These are phyloP conservation scores for Diaporthe helianthi DNA, from an alignment of 2,329 filamentous ascomycete genomes.

Conservation along the genomic window DNA sequence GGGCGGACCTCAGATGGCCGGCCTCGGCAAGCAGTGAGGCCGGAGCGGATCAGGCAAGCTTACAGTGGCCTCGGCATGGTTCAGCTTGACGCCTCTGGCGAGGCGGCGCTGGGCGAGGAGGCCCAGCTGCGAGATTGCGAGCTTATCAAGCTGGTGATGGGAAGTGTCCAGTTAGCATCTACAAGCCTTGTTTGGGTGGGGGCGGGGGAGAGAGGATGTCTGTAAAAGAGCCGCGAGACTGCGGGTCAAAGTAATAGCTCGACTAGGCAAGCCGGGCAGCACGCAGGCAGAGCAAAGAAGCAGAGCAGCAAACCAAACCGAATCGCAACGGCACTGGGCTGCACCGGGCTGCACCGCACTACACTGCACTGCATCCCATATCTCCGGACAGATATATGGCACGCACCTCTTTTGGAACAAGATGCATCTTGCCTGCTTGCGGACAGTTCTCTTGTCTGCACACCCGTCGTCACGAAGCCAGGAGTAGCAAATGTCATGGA, in stretches of 20 bases:
- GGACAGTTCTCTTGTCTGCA: neutral
- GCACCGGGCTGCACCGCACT: constrained; percentile 4
- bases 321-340: neutral
- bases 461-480: constrained; percentile 24
- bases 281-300: constrained; percentile 19
- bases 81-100: constrained; percentile 85
- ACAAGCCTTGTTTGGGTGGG: neutral
- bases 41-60: constrained; percentile 35
- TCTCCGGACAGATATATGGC: neutral
- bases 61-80: constrained; percentile 88
- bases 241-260: constrained; percentile 25
- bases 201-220: neutral
- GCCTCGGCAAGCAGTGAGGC: neutral
- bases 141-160: constrained; percentile 82
- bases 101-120: constrained; percentile 86
- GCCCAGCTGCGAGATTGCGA: constrained; percentile 88
- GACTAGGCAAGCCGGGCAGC: constrained; percentile 16
- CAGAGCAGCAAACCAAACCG: neutral
- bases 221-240: neutral
- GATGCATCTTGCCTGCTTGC: constrained; percentile 43
- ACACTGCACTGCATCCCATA: neutral
- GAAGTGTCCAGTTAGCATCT: constrained; percentile 26
- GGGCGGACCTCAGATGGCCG: neutral
- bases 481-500: constrained; percentile 18
- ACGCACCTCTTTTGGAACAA: constrained; percentile 47